Conservation (phyloP, 257 asterid genomes). For the Rehmannia glutinosa region DNA sequence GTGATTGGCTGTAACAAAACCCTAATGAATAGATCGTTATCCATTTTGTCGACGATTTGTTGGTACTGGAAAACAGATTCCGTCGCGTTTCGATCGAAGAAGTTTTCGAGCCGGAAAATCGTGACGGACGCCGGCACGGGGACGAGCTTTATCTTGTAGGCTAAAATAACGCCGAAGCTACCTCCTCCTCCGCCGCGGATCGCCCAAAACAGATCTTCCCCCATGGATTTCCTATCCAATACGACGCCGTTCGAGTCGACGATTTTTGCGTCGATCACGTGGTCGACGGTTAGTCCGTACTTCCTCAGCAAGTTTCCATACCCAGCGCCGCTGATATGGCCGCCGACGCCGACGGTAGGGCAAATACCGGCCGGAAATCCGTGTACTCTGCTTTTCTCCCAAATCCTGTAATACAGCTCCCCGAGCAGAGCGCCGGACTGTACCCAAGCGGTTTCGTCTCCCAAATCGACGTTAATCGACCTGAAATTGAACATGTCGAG, state of each 20-base stretch:
- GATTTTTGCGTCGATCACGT: constrained; percentile 46
- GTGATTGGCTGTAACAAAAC: constrained; percentile 32
- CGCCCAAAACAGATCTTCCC: constrained; percentile 65
- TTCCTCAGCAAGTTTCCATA: constrained; percentile 53
- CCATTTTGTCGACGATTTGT: constrained; percentile 21
- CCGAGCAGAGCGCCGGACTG: constrained; percentile 52
- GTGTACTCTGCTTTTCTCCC: constrained; percentile 33
- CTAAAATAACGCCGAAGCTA: constrained; percentile 44
- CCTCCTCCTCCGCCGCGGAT: constrained; percentile 65
- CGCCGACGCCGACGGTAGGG: constrained; percentile 60
- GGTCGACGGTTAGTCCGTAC: constrained; percentile 49
- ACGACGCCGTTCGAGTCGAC: constrained; percentile 40
- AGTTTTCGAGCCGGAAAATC: constrained; percentile 32
- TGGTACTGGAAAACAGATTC: constrained; percentile 41
- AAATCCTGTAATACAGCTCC: constrained; percentile 47
- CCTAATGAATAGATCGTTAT: constrained; percentile 36
- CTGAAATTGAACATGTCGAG: constrained; percentile 54
- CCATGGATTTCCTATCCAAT: constrained; percentile 44
- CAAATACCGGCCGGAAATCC: constrained; percentile 54
- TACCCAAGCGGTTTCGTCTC: constrained; percentile 49
- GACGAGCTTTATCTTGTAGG: constrained; percentile 43
- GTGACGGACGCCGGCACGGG: constrained; percentile 49
- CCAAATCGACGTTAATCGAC: constrained; percentile 28
- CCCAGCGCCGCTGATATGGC: constrained; percentile 61
- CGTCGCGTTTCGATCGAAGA: constrained; percentile 19